Base-by-base conservation (phyloP, 169 alveolate genomes). In the Cryptosporidium viatorum region DNA sequence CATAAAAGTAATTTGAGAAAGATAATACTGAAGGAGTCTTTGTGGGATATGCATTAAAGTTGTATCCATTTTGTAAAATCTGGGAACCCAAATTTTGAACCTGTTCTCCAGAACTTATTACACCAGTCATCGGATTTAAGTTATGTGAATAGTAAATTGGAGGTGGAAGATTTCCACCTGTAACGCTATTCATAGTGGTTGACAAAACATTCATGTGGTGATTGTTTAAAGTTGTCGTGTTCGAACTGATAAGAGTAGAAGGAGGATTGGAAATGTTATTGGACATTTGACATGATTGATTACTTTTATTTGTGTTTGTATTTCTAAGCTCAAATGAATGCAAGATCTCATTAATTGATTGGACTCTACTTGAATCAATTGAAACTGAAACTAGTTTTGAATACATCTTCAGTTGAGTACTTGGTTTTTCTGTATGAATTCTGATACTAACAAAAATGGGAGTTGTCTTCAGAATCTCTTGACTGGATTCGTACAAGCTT, bases 11-110 rank as follows among this genome's bases (percentile, higher is more conserved):
- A 14, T 69, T 73, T 18, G 71, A 55, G 33, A 73, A 59, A 6
- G 86, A 73, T 9, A 55, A n/a, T 18, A 52, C 37, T 1, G 86
- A 73, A 14, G 86, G 86, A 51, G 71, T 73, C 23, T 59, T 73
- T 18, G 70, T 6, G 3, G 52, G 16, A 26, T 37, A 55, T n/a
- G 16, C 26, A 33, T 9, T 73, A 5, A 18, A 10, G 23, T 55
- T 73, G 23, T 73, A n/a, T 29, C n/a, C 35, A 1, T 33, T 55
- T 3, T 16, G 67, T 55, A 7, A 16, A n/a, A 16, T 26, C 35
- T 55, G 35, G 12, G 18, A n/a, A 10, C 67, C 10, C 10, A 55
- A 7, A 26, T 55, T 55, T n/a, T 55, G 67, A 12, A n/a, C 35
- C 67, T 55, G 67, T 8, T 55, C 67, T 55, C 67, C 67, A 16